These are phyloP conservation scores for Colletotrichum magnum DNA, from an alignment of 2,329 filamentous ascomycete species.

Conservation along the genomic window DNA sequence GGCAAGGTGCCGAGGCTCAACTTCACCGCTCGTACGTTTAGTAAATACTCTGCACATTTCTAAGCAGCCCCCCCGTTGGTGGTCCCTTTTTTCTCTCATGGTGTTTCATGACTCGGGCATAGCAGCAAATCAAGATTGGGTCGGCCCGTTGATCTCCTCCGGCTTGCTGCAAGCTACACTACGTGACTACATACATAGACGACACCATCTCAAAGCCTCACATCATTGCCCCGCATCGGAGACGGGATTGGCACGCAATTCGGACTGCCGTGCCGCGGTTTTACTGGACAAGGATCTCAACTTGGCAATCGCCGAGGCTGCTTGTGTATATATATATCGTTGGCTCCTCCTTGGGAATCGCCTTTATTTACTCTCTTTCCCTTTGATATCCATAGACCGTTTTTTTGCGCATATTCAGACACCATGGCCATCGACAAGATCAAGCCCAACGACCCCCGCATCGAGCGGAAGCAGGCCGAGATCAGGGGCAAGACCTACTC, in stretches of 20 bases:
- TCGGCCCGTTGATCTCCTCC: neutral
- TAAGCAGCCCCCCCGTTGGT: slow-evolving; percentile 2
- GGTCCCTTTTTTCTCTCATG: neutral
- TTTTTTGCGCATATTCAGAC: slow-evolving; percentile 14
- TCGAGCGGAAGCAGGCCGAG: slow-evolving; percentile 73
- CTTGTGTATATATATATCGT: slow-evolving; percentile 2
- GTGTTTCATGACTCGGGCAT: slow-evolving; percentile 3
- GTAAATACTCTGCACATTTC: slow-evolving; percentile 3
- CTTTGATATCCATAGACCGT: neutral
- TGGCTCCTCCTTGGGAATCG: neutral
- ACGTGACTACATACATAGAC: too few relatives aligned
- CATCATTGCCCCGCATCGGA: slow-evolving; percentile 26
- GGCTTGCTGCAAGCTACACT: slow-evolving; percentile 3
- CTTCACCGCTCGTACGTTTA: slow-evolving; percentile 30
- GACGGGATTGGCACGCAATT: neutral
- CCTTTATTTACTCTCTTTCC: neutral
- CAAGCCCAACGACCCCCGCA: slow-evolving; percentile 74
- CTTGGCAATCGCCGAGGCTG: slow-evolving; percentile 16
- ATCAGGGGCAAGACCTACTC: slow-evolving; percentile 81
- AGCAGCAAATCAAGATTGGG: slow-evolving; percentile 7
- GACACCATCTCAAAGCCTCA: neutral
- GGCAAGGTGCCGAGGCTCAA: slow-evolving; percentile 22
- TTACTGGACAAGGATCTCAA: neutral
- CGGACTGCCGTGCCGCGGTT: slow-evolving; percentile 1
- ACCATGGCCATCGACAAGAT: slow-evolving; percentile 74